A percentile compares a stretch with the other conserved stretches of the same genome.
Evolutionary conservation across 2,329 filamentous ascomycete genomes (phyloP).

Genomic region (Tolypocladium pustulatum): DNA sequence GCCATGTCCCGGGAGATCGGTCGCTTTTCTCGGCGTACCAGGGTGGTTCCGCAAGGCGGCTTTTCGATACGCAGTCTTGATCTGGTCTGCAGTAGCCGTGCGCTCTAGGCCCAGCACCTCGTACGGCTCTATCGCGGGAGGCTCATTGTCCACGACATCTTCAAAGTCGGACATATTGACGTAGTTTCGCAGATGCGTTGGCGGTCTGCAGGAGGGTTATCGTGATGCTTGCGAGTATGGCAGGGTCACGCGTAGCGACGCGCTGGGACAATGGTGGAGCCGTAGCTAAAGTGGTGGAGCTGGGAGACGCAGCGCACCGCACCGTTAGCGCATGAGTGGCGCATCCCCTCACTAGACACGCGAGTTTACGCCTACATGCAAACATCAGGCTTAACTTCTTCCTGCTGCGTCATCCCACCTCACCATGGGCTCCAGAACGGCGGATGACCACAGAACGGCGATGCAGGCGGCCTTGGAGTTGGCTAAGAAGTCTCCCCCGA

Average conservation of each 20-base stretch:
- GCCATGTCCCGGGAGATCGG: slow-evolving; percentile 1
- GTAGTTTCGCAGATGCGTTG: slow-evolving; percentile 2
- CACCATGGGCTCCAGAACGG: slow-evolving; percentile 12
- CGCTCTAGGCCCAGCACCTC: slow-evolving; percentile 62
- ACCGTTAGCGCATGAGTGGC: neutral
- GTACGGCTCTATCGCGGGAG: slow-evolving; percentile 66
- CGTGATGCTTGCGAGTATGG: slow-evolving; percentile 1
- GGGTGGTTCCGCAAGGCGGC: slow-evolving; percentile 80
- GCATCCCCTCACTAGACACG: neutral
- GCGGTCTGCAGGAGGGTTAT: slow-evolving; percentile 2
- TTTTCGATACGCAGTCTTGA: slow-evolving; percentile 89
- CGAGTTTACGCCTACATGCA: neutral
- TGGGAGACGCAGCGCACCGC: slow-evolving; percentile 1
- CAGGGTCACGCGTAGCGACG: slow-evolving; percentile 8
- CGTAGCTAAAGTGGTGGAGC: neutral
- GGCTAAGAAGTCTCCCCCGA: slow-evolving; percentile 70
- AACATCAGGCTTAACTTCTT: neutral
- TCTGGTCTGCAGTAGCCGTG: slow-evolving; percentile 62
- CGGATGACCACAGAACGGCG: slow-evolving; percentile 33
- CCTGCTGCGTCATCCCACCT: neutral
- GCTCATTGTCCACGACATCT: slow-evolving; percentile 44
- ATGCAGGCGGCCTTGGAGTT: slow-evolving; percentile 67
- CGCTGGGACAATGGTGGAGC: neutral
- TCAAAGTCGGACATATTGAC: slow-evolving; percentile 36
- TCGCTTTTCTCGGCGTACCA: slow-evolving; percentile 37